phyloP scores from a whole-genome alignment of 228 moss, liverwort and hornwort genomes.

The Sphagnum fallax region DNA sequence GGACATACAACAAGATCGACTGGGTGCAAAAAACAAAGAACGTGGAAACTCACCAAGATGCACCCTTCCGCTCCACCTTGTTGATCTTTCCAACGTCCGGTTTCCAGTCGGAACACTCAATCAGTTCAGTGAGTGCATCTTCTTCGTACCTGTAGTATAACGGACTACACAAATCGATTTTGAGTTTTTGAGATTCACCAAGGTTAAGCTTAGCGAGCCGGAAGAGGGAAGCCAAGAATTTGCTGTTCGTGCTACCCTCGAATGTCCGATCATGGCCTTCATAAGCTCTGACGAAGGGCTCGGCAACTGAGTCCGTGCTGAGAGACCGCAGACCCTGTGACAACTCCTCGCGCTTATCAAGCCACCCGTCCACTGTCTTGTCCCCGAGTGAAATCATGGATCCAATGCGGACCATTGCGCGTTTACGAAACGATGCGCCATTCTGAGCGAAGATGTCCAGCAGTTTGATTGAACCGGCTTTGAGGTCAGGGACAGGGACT shows the following conservation, averaged over 20 bases:
- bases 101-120: constrained; percentile 12
- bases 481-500: constrained; percentile 8
- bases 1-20: neutral
- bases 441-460: constrained; percentile 21
- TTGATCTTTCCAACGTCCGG: constrained; percentile 9
- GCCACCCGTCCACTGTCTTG: constrained; percentile 8
- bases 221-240: constrained; percentile 5
- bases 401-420: constrained; percentile 4
- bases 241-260: constrained; percentile 3
- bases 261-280: constrained; percentile 5
- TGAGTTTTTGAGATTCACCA: constrained; percentile 1
- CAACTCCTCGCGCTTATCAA: constrained; percentile 1
- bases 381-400: constrained; percentile 16
- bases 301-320: constrained; percentile 5
- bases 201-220: constrained; percentile 4
- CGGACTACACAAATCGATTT: constrained; percentile 6
- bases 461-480: constrained; percentile 10
- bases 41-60: constrained; percentile 4
- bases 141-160: constrained; percentile 3
- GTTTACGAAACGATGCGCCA: constrained; percentile 14
- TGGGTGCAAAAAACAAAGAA: neutral
- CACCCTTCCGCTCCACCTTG: constrained; percentile 10
- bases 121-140: constrained; percentile 3
- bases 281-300: neutral
- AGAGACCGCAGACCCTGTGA: constrained; percentile 1